Conservation (phyloP, 1,284 basidiomycete species). For the Thelephora terrestris region DNA sequence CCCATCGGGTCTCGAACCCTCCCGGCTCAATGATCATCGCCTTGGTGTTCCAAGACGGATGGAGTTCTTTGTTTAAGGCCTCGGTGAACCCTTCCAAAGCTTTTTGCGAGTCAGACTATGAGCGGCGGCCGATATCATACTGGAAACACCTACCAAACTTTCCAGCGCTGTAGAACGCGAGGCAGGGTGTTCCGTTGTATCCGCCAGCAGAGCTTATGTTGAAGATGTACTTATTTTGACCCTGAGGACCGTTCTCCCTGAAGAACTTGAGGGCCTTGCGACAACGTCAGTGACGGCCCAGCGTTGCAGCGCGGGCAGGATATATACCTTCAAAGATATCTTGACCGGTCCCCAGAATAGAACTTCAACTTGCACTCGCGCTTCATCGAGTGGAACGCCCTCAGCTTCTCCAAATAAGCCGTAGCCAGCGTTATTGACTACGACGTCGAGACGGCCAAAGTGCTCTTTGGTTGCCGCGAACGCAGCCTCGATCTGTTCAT, state of each 20-base stretch:
- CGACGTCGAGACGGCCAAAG: slow-evolving; percentile 30
- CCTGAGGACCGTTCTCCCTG: slow-evolving; percentile 17
- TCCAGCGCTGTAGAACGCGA: slow-evolving; percentile 23
- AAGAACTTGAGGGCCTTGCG: slow-evolving; percentile 19
- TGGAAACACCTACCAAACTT: slow-evolving; percentile 25
- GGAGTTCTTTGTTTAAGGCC: slow-evolving; percentile 19
- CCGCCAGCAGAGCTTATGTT: slow-evolving; percentile 26
- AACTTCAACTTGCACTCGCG: slow-evolving; percentile 21
- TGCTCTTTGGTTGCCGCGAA: slow-evolving; percentile 21
- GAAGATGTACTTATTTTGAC: slow-evolving; percentile 23
- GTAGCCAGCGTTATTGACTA: slow-evolving; percentile 30
- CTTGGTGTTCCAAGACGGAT: slow-evolving; percentile 24
- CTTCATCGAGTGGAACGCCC: slow-evolving; percentile 20
- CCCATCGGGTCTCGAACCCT: slow-evolving; percentile 24
- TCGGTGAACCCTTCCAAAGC: slow-evolving; percentile 27
- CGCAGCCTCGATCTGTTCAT: slow-evolving; percentile 19
- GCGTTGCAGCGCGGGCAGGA: background rate
- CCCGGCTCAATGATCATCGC: slow-evolving; percentile 28
- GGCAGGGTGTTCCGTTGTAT: slow-evolving; percentile 19
- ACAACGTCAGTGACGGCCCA: background rate
- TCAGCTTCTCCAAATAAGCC: slow-evolving; percentile 24
- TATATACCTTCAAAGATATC: slow-evolving; percentile 15
- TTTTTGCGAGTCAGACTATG: slow-evolving; percentile 8
- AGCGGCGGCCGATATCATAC: background rate
- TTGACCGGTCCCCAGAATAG: slow-evolving; percentile 26